Percentiles rank a stretch among this genome's conserved stretches.
Evolutionary conservation across 1,284 basidiomycete species (phyloP).

Genomic region (Schizophyllum commune): DNA sequence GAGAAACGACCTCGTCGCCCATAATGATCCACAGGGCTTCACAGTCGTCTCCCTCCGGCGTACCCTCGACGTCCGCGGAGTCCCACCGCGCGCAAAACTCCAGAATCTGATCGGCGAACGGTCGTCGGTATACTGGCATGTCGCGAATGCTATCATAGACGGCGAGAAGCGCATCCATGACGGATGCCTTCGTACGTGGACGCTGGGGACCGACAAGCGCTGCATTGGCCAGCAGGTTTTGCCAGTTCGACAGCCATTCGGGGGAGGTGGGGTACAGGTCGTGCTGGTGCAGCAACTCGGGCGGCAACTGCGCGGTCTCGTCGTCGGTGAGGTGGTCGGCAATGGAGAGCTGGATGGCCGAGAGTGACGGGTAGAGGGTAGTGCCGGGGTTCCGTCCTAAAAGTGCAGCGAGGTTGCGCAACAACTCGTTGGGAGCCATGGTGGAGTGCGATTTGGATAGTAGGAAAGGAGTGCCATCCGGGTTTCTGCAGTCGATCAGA

Average conservation of each 20-base stretch:
- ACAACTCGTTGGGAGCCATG: slow-evolving; percentile 46
- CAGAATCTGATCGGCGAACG: slow-evolving; percentile 52
- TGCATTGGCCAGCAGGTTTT: slow-evolving; percentile 42
- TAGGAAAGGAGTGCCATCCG: slow-evolving; percentile 42
- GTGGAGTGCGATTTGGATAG: slow-evolving; percentile 35
- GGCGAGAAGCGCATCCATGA: slow-evolving; percentile 45
- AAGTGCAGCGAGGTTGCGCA: slow-evolving; percentile 50
- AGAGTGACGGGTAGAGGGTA: slow-evolving; percentile 51
- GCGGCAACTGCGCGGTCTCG: slow-evolving; percentile 53
- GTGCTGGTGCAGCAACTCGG: slow-evolving; percentile 54
- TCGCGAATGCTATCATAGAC: slow-evolving; percentile 62
- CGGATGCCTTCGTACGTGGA: slow-evolving; percentile 45
- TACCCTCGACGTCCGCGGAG: slow-evolving; percentile 15
- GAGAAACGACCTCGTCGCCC: slow-evolving; percentile 51
- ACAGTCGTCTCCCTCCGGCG: slow-evolving; percentile 28
- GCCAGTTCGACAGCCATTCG: slow-evolving; percentile 63
- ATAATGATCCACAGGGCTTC: slow-evolving; percentile 55
- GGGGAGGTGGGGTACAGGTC: slow-evolving; percentile 61
- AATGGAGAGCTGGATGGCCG: slow-evolving; percentile 54
- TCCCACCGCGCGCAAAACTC: slow-evolving; percentile 39
- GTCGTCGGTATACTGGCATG: slow-evolving; percentile 54
- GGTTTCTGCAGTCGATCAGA: slow-evolving; percentile 31
- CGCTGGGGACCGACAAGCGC: slow-evolving; percentile 37
- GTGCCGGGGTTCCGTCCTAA: slow-evolving; percentile 52
- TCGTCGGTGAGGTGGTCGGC: slow-evolving; percentile 55